Evolutionary conservation across 2,329 filamentous ascomycete genomes (phyloP).

Genomic region (Sclerotiophoma versabilis): DNA sequence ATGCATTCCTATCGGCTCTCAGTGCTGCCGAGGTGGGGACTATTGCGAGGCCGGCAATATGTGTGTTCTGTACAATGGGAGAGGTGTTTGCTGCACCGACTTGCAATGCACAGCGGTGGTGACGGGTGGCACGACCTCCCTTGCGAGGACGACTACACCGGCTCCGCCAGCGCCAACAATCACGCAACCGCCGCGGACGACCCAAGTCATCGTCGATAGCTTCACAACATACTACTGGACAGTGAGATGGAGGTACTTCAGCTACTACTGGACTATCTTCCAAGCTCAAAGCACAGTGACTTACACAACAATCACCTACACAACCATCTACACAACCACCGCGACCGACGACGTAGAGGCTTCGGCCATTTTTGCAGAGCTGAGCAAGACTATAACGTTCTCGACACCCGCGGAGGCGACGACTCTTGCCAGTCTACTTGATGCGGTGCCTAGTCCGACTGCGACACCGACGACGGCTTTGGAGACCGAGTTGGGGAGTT

Average conservation of each 20-base stretch:
- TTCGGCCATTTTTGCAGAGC: conserved; percentile 14
- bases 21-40: conserved; percentile 19
- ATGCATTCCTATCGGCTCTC: conserved; percentile 17
- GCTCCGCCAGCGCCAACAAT: conserved; percentile 3
- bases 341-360: conserved; percentile 21
- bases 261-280: conserved; percentile 23
- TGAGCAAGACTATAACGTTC: conserved; percentile 21
- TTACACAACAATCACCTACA: conserved; percentile 20
- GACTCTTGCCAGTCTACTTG: conserved; percentile 9
- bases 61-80: conserved; percentile 18
- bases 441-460: conserved; percentile 6
- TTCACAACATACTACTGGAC: conserved; percentile 26
- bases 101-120: conserved; percentile 26
- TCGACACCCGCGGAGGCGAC: conserved; percentile 19
- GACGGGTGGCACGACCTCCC: conserved; percentile 18
- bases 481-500: background rate
- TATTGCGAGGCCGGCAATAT: conserved; percentile 28
- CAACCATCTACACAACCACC: conserved; percentile 25
- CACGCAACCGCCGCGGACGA: conserved; percentile 18
- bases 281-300: conserved; percentile 19
- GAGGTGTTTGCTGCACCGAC: conserved; percentile 26
- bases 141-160: conserved; percentile 9
- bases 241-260: conserved; percentile 26
- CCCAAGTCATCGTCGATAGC: conserved; percentile 4
- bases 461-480: background rate